Base-by-base conservation (phyloP, 192 early-diverging fungal species). In the Mortierella antarctica region DNA sequence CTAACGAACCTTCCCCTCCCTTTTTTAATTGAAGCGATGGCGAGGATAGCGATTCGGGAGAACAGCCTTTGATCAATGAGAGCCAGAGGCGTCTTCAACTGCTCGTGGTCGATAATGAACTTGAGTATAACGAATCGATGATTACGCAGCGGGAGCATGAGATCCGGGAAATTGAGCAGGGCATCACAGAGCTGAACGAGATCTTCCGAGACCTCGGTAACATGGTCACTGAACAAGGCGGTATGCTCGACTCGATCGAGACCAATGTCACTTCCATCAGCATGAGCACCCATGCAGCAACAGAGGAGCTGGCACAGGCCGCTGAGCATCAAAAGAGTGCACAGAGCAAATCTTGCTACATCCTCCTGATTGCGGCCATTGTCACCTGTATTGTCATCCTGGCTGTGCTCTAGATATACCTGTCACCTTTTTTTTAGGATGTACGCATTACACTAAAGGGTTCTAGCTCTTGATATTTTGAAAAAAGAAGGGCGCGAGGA, bases 151-250 rank as follows among this genome's bases (percentile, higher is more conserved):
- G 98, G 12, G 98, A 99, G 73, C 88, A 89, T 15, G 98, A 98
- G 60, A 91, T 99, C 20, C 87, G 87, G 62, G 93, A 94, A 48
- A 97, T 99, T 74, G 97, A 98, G 72, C 92, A 92, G 60, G 96
- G 94, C 18, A 98, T 98, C 56, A 90, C 88, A 11, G 96, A 98
- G 74, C 86, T 99, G 15, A 99, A 98, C 82, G 96, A 98, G 76
- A 96, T 99, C 70, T 99, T 99, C 80, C 85, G 96, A 59, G 96
- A 98, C 87, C 80, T 99, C 56, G 96, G 96, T 3, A 95, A 94
- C 12, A 89, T 99, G 68, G 97, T 99, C 7, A 94, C 95, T 45
- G 97, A 99, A 82, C 98, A 99, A 86, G 94, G 96, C 76, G 91
- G 91, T 70, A 89, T 95, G 71, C 79, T 99, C 71, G 77, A 80